Evolutionary conservation across 2,329 filamentous ascomycete species (phyloP), one percentile per base, ranked within the genome.

Genomic region (Polychaeton citri): DNA sequence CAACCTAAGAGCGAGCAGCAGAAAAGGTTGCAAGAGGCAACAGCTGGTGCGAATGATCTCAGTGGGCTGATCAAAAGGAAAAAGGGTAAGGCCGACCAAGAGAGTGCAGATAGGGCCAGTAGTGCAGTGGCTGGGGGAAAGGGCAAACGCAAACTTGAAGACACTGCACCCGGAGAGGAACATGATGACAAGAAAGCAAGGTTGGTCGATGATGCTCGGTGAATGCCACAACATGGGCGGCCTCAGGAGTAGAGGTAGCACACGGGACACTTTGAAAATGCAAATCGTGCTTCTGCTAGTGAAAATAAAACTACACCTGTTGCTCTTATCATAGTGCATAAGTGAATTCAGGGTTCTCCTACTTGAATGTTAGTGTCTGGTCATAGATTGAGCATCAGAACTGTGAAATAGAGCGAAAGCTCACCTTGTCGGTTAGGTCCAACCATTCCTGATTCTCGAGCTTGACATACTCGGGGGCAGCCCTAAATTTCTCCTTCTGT

Each of bases 41-140:
- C 77, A 49, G 79, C 79, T 60, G 70, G 65, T 6, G 83, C 83
- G 5, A 85, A 72, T 12, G 82, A 90, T 52, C 63, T 92, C 10
- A 74, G 72, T 0, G 72, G 76, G n/a, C 64, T 88, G 32, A 78
- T 88, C 30, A 76, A 79, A 54, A 75, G 77, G 52, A 87, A 79
- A 61, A 72, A 72, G 56, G 65, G 61, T 6, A 32, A 32, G 30
- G 17, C 12, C 24, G 24, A 28, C 12, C n/a, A n/a, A n/a, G n/a
- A n/a, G n/a, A n/a, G n/a, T n/a, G n/a, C n/a, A n/a, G n/a, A n/a
- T n/a, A n/a, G n/a, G n/a, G n/a, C n/a, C n/a, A n/a, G n/a, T n/a
- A n/a, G n/a, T n/a, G n/a, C n/a, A n/a, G n/a, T n/a, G n/a, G n/a
- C n/a, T n/a, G n/a, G n/a, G n/a, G n/a, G n/a, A n/a, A n/a, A n/a